Base-by-base conservation (phyloP, 192 early-diverging fungal genomes). In the Gonapodya prolifera region DNA sequence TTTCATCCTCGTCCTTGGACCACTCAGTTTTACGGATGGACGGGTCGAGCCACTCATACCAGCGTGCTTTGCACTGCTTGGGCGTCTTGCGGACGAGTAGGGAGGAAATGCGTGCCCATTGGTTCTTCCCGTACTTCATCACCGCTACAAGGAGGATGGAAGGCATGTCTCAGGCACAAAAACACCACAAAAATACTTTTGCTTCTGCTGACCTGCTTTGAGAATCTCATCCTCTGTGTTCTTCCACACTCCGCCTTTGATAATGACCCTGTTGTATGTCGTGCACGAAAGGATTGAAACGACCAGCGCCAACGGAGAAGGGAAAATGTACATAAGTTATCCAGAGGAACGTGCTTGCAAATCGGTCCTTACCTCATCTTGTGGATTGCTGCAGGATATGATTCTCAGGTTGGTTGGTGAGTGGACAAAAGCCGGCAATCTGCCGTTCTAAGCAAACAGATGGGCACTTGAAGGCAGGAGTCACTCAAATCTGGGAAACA, bases 41-140 rank as follows among this genome's bases (percentile, higher is more conserved):
- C 1, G 97, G 96, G 85, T 99, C 97, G 23, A 99, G 87, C 97
- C 97, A 99, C 85, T 99, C 97, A 81, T 90, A 96, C 97, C 97
- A 99, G 79, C 97, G 86, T 8, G 97, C 95, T 87, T 99, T 99
- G 85, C 97, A 99, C 83, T 99, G 96, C 84, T 96, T 99, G 35
- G 96, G 95, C 29, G 95, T 94, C 78, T 98, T 98, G 81, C 96
- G 85, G 2, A 94, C 94, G 30, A 99, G 86, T 33, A 99, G 87
- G 1, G 96, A 98, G 70, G 96, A 95, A 75, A 99, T 97, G 78
- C 96, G 93, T 0, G 95, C 93, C 97, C 97, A 99, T 80, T 98
- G 97, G 83, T 97, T 99, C 82, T 97, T 98, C 80, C 97, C 97
- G 80, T 98, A 99, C 81, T 97, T 99, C 88, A 95, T 97, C 16